Conservation (phyloP, 2,329 filamentous ascomycete genomes). For the Neoarthrinium moseri region DNA sequence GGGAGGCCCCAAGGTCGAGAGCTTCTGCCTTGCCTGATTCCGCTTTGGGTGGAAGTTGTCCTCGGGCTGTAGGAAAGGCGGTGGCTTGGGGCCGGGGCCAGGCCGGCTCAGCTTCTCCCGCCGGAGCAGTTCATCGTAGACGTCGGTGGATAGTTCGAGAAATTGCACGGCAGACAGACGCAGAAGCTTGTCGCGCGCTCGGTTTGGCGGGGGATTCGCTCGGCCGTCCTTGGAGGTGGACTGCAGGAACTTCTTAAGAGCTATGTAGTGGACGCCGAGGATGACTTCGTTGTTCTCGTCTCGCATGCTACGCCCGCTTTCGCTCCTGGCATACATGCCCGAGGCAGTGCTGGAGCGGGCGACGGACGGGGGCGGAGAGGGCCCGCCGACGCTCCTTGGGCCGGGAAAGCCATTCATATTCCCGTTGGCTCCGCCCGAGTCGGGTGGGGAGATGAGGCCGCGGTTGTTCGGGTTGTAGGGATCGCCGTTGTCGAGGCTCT, state of each 20-base stretch:
- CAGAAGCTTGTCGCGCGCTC: conserved; percentile 91
- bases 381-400: conserved; percentile 57
- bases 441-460: conserved; percentile 66
- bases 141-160: conserved; percentile 95
- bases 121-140: conserved; percentile 90
- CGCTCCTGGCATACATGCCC: conserved; percentile 67
- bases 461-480: conserved; percentile 51
- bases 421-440: conserved; percentile 61
- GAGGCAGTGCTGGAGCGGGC: conserved; percentile 84
- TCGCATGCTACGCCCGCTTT: conserved; percentile 59
- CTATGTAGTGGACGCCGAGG: conserved; percentile 77
- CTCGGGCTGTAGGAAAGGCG: conserved; percentile 78
- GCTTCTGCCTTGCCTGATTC: conserved; percentile 94
- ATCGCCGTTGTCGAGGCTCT: conserved; percentile 51
- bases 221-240: conserved; percentile 72
- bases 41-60: conserved; percentile 92
- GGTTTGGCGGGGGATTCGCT: conserved; percentile 73
- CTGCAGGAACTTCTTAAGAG: conserved; percentile 74
- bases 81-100: conserved; percentile 54
- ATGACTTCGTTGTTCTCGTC: conserved; percentile 62
- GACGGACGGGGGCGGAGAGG: conserved; percentile 87
- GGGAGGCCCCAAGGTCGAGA: conserved; percentile 82
- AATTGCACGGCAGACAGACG: conserved; percentile 90
- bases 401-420: conserved; percentile 61
- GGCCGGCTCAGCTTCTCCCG: conserved; percentile 68